Conservation (phyloP, 2,329 filamentous ascomycete species). For the Tolypocladium cylindrosporum region DNA sequence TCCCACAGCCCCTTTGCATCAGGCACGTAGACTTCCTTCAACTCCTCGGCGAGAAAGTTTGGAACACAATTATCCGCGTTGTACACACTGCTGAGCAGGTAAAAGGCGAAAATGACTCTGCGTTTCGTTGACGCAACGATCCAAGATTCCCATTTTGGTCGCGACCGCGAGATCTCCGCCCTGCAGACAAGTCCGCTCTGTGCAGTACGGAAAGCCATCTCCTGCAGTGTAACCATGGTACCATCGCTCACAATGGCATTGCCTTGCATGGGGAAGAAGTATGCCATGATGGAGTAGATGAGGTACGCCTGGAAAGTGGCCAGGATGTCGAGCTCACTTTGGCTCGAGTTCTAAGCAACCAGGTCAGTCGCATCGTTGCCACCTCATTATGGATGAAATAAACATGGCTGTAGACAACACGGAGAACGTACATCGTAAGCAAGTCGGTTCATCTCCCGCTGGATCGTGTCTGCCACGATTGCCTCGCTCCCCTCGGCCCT, state of each 20-base stretch:
- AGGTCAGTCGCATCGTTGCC: no score
- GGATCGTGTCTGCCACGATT: background rate
- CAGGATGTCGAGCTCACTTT: constrained; percentile 15
- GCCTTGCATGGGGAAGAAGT: constrained; percentile 25
- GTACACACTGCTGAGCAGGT: constrained; percentile 41
- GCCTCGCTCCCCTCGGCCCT: background rate
- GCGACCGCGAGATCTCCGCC: no score
- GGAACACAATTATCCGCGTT: constrained; percentile 30
- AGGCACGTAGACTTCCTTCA: constrained; percentile 32
- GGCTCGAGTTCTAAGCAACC: no score
- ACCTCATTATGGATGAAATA: no score
- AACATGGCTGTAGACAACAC: no score
- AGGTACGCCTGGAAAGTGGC: constrained; percentile 42
- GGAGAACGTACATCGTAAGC: no score
- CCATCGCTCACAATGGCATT: constrained; percentile 23
- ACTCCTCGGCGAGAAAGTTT: constrained; percentile 38
- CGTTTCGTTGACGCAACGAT: constrained; percentile 42
- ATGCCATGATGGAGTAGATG: constrained; percentile 39
- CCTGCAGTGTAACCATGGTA: constrained; percentile 38
- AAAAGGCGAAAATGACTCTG: constrained; percentile 40
- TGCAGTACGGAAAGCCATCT: constrained; percentile 31
- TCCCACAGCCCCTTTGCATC: constrained; percentile 32
- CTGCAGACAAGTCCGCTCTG: constrained; percentile 26
- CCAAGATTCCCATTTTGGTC: constrained; percentile 40
- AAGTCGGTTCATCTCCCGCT: background rate